Evolutionary conservation across 192 early-diverging fungal genomes (phyloP).

Genomic region (Coemansia sp.): DNA sequence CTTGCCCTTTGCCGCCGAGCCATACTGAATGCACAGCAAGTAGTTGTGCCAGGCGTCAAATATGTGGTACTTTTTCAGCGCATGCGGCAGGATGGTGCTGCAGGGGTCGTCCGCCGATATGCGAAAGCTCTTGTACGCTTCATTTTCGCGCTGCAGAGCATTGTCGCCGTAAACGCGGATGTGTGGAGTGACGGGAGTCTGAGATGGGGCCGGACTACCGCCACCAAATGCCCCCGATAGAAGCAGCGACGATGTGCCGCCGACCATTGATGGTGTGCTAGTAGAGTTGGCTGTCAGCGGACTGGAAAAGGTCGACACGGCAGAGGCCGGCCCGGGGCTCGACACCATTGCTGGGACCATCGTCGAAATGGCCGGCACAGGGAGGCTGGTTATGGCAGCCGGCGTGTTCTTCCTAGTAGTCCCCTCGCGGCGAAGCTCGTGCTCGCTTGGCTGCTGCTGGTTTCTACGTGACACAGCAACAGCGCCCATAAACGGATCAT

Average conservation of each 20-base stretch:
- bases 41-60: conserved; percentile 83
- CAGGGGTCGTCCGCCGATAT: conserved; percentile 79
- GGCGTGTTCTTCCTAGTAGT: conserved; percentile 12
- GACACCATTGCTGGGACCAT: conserved; percentile 25
- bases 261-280: not conserved
- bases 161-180: conserved; percentile 88
- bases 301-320: conserved; percentile 6
- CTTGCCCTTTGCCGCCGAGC: conserved; percentile 52
- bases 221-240: conserved; percentile 20
- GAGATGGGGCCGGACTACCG: conserved; percentile 14
- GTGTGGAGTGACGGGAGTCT: conserved; percentile 49
- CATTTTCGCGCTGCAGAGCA: conserved; percentile 59
- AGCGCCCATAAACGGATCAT: conserved; percentile 36
- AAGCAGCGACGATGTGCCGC: conserved; percentile 31
- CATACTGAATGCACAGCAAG: conserved; percentile 77
- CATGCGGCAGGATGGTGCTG: conserved; percentile 78
- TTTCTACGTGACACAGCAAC: conserved; percentile 28
- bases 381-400: conserved; percentile 6
- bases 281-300: not conserved
- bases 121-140: conserved; percentile 84
- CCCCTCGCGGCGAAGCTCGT: conserved; percentile 31
- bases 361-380: conserved; percentile 10
- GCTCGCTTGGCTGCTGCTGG: conserved; percentile 15
- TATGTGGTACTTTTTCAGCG: conserved; percentile 91
- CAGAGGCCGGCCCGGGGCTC: conserved; percentile 29